A percentile compares a stretch with the other conserved stretches of the same genome.
phyloP scores from a whole-genome alignment of 768 basidiomycete genomes.

The Hericium alpestre region DNA sequence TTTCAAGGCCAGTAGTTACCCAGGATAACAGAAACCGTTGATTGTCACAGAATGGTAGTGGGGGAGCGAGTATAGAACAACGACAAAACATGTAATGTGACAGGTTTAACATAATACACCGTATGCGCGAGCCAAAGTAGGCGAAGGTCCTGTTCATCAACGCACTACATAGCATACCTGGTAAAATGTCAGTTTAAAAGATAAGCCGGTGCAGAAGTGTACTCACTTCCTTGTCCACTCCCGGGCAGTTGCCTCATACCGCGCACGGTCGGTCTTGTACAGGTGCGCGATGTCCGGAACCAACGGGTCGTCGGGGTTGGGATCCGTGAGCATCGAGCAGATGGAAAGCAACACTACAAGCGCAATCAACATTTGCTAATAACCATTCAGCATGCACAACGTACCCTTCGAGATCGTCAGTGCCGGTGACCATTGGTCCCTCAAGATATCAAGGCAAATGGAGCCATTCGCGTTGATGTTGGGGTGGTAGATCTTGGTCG shows the following conservation, averaged over 20 bases:
- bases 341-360: slow-evolving; percentile 83
- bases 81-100: neutral
- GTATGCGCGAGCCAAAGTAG: neutral
- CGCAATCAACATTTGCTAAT: neutral
- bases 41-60: neutral
- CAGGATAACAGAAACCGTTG: neutral
- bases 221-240: slow-evolving; percentile 99
- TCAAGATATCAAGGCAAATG: slow-evolving; percentile 95
- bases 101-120: neutral
- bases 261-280: slow-evolving; percentile 97
- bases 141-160: neutral
- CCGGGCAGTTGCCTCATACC: slow-evolving; percentile 95
- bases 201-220: no score
- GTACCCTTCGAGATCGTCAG: slow-evolving; percentile 97
- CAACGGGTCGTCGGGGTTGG: slow-evolving; percentile 97
- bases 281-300: slow-evolving; percentile 97
- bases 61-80: neutral
- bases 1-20: neutral
- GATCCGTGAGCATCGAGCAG: slow-evolving; percentile 98
- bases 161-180: slow-evolving; percentile 14
- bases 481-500: slow-evolving; percentile 93
- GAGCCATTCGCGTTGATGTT: slow-evolving; percentile 99
- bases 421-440: slow-evolving; percentile 99
- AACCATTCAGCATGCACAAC: slow-evolving; percentile 11
- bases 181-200: neutral